phyloP scores from a whole-genome alignment of 495 filamentous ascomycete species.

The Tirmania nivea region DNA sequence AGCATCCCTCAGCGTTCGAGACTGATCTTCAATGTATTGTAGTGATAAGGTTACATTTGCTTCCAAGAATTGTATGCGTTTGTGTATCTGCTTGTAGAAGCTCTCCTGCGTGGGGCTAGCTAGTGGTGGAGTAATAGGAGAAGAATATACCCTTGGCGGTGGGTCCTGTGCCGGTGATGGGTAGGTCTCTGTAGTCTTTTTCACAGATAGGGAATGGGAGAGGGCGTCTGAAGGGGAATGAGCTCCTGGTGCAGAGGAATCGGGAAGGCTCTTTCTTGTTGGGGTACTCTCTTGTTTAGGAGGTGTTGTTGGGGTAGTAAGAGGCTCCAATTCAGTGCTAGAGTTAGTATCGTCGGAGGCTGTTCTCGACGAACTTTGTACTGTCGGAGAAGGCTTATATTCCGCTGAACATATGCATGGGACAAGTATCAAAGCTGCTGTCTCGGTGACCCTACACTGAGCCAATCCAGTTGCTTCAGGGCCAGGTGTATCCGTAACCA shows the following conservation, averaged over 20 bases:
- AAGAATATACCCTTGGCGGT: not conserved
- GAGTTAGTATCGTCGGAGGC: too few relatives aligned
- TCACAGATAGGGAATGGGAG: not conserved
- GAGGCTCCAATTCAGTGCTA: too few relatives aligned
- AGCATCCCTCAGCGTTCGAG: constrained; percentile 70
- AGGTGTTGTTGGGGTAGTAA: too few relatives aligned
- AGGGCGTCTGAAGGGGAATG: constrained; percentile 2
- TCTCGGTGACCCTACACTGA: too few relatives aligned
- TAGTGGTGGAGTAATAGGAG: constrained; percentile 24
- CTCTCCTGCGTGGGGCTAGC: constrained; percentile 75
- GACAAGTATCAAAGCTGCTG: too few relatives aligned
- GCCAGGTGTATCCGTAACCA: too few relatives aligned
- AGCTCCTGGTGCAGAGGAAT: not conserved
- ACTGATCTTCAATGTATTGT: constrained; percentile 93
- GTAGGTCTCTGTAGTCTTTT: not conserved
- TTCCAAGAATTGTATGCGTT: constrained; percentile 75
- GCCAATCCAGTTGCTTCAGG: too few relatives aligned
- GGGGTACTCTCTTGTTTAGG: too few relatives aligned
- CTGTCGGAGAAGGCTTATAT: too few relatives aligned
- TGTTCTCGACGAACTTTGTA: too few relatives aligned
- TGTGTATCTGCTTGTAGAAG: constrained; percentile 91
- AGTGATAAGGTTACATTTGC: constrained; percentile 80
- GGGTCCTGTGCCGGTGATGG: constrained; percentile 31
- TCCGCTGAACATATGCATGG: too few relatives aligned
- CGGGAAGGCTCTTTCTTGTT: too few relatives aligned